Base-by-base conservation (phyloP, 2,329 filamentous ascomycete species). In the Fusarium fracticaudum region DNA sequence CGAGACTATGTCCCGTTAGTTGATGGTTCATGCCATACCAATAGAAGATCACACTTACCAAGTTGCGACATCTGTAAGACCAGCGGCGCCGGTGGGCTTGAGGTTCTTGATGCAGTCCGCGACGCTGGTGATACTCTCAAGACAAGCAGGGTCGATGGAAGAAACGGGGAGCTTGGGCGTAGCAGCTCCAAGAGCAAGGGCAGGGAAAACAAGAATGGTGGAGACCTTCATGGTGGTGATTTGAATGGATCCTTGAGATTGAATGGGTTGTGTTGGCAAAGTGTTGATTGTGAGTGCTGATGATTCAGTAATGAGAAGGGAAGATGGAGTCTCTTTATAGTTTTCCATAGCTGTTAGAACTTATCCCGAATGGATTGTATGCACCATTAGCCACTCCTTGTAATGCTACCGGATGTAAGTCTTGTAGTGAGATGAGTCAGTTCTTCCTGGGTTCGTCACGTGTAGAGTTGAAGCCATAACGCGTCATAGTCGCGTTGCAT, bases 331-430 rank as follows among this genome's bases (percentile, higher is more conserved):
- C 0, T 3, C 13, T 37, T 53, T 53, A 53, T 53, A 53, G 17
- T 53, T 37, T 8, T 12, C 9, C 3, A 8, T 4, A 18, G 31
- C 8, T 2, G 14, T 11, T 6, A 1, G 6, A 20, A 33, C 5
- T 18, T 4, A 3, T 6, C 6, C 3, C 1, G 2, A 35, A 8
- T 18, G 31, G 8, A 35, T 4, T n/a, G 4, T 2, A 2, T 2
- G 6, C 14, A 31, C 15, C 10, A 20, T 7, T 22, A 14, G 8
- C n/a, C 22, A 24, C 24, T 24, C 15, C 5, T 3, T 3, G 24
- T 10, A 10, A 20, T 51, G 6, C 4, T 10, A 14, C 4, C 15
- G 8, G 18, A 2, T 12, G 2, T 10, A 0, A 24, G 4, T 20
- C n/a, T 35, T 5, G 6, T 4, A 35, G 24, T 6, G 11, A 14